A percentile compares a stretch with the other conserved stretches of the same genome.
Evolutionary conservation across 179 eudicot genomes (phyloP).

Genomic region (Spinacia oleracea): DNA sequence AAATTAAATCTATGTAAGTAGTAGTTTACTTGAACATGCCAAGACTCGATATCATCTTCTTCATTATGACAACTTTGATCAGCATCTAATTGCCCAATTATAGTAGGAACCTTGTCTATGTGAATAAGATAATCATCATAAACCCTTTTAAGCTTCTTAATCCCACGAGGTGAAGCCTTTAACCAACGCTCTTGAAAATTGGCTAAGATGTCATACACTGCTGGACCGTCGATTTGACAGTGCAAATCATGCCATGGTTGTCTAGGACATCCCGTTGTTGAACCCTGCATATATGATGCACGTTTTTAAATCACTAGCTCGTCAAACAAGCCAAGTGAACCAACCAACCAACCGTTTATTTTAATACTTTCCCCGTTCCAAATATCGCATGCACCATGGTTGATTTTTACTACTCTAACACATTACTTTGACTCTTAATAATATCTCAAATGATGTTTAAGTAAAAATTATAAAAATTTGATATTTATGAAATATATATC

Average conservation of each 20-base stretch:
- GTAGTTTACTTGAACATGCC: slow-evolving; percentile 73
- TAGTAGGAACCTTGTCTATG: slow-evolving; percentile 52
- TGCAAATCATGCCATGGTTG: slow-evolving; percentile 93
- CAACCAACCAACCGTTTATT: background rate
- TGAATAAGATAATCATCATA: slow-evolving; percentile 58
- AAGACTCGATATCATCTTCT: slow-evolving; percentile 49
- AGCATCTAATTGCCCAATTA: slow-evolving; percentile 44
- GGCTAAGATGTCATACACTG: slow-evolving; percentile 63
- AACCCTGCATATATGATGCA: slow-evolving; percentile 50
- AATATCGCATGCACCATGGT: too few species aligned
- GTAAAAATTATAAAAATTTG: too few species aligned
- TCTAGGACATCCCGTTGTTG: slow-evolving; percentile 65
- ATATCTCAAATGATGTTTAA: too few species aligned
- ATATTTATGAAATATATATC: too few species aligned
- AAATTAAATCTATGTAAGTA: too few species aligned
- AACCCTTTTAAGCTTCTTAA: slow-evolving; percentile 46
- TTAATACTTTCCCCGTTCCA: too few species aligned
- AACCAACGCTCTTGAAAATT: slow-evolving; percentile 82
- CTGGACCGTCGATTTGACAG: slow-evolving; percentile 72
- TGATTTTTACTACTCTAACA: too few species aligned
- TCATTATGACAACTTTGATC: slow-evolving; percentile 17
- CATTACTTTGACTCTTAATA: too few species aligned
- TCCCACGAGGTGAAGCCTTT: slow-evolving; percentile 49
- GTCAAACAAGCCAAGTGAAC: background rate
- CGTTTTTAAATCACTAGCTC: too few species aligned